phyloP scores from a whole-genome alignment of 495 filamentous ascomycete genomes.

The Tuber aestivum region DNA sequence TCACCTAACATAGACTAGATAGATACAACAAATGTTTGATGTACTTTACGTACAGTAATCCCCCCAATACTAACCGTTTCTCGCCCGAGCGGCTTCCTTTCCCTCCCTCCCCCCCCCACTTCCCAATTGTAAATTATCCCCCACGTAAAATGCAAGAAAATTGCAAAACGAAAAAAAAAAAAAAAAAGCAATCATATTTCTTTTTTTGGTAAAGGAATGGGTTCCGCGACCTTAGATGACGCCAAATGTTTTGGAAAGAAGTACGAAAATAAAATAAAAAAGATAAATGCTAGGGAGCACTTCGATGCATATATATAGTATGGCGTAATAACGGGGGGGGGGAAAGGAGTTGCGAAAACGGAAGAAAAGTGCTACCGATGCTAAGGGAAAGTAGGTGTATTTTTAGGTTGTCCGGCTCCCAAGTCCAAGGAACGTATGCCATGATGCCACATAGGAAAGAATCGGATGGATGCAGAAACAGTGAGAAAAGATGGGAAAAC shows the following conservation, averaged over 20 bases:
- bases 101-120: background rate
- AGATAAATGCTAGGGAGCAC: background rate
- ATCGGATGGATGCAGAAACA: background rate
- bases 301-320: background rate
- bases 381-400: background rate
- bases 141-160: background rate
- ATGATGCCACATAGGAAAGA: background rate
- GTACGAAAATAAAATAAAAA: background rate
- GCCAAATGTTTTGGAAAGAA: background rate
- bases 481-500: background rate
- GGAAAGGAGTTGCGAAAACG: background rate
- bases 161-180: too few relatives aligned
- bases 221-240: background rate
- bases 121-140: background rate
- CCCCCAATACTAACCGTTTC: background rate
- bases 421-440: conserved; percentile 2
- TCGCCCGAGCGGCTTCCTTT: too few relatives aligned
- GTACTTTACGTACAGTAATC: background rate
- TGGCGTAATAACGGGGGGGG: background rate
- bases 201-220: conserved; percentile 1
- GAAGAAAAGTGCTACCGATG: background rate
- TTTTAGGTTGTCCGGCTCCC: background rate
- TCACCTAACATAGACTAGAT: background rate
- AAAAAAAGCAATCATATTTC: background rate
- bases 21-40: background rate